phyloP scores from a whole-genome alignment of 805 yeast species.

The Maudiozyma barnettii region DNA sequence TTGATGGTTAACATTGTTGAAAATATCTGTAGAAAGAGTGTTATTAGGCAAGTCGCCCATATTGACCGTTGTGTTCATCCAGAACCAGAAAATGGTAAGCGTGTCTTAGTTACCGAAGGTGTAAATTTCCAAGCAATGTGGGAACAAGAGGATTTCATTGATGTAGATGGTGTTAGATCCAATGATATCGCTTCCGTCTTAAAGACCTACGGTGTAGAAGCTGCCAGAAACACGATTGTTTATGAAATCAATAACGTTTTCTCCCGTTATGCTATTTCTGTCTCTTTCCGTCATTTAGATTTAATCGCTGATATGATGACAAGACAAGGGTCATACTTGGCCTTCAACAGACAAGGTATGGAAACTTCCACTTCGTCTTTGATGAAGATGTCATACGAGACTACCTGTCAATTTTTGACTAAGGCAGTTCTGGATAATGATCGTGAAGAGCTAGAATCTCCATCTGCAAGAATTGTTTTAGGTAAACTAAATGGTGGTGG shows the following conservation, averaged over 20 bases:
- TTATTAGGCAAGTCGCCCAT: conserved; percentile 82
- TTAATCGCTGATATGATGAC: conserved; percentile 99
- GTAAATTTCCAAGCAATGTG: conserved; percentile 97
- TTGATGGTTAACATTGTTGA: conserved; percentile 96
- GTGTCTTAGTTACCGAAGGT: conserved; percentile 90
- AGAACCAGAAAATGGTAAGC: conserved; percentile 54
- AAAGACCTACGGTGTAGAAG: conserved; percentile 93
- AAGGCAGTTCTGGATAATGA: conserved; percentile 92
- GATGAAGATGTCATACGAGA: conserved; percentile 98
- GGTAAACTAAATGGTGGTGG: conserved; percentile 90
- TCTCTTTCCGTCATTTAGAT: conserved; percentile 88
- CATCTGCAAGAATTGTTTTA: conserved; percentile 85
- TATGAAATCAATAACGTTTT: conserved; percentile 93
- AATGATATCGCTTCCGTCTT: conserved; percentile 90
- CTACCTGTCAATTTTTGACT: conserved; percentile 94
- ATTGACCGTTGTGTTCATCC: conserved; percentile 94
- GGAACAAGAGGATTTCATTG: conserved; percentile 90
- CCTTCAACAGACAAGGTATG: conserved; percentile 97
- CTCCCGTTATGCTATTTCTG: conserved; percentile 91
- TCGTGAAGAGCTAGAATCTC: conserved; percentile 77
- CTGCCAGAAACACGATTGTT: conserved; percentile 95
- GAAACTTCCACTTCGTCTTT: conserved; percentile 91
- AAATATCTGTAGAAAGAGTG: conserved; percentile 78
- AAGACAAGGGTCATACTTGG: conserved; percentile 91
- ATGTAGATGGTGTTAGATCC: conserved; percentile 80